Conservation (phyloP, 345 rosid species). For the Salix caprea region DNA sequence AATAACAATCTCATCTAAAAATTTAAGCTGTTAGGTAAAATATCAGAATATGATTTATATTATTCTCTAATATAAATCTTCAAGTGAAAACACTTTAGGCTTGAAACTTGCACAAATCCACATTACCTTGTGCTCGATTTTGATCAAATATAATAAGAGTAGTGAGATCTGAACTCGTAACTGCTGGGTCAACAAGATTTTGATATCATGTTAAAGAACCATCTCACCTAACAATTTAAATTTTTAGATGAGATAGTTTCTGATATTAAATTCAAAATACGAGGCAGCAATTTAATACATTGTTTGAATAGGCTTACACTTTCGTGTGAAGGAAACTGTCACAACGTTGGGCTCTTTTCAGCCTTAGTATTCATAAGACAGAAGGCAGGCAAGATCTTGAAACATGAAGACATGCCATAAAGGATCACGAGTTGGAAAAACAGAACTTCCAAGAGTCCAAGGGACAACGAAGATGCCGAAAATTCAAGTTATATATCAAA, state of each 20-base stretch:
- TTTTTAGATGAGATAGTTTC: no score
- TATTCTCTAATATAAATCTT: accelerated
- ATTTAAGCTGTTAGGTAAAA: accelerated
- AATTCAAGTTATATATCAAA: not conserved
- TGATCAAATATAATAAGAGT: no score
- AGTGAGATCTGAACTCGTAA: no score
- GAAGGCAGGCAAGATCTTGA: not conserved
- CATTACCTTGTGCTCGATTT: no score
- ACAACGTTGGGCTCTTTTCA: not conserved
- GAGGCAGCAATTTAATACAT: not conserved
- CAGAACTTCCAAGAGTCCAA: not conserved
- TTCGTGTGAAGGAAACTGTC: not conserved
- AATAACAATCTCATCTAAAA: no score
- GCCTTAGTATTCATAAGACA: not conserved
- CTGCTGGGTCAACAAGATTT: no score
- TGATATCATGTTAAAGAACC: accelerated
- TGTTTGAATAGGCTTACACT: not conserved
- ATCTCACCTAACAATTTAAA: no score
- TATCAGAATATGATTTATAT: no score
- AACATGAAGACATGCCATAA: not conserved
- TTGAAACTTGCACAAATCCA: no score
- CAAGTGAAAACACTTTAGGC: accelerated
- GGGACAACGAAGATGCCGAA: slow-evolving; percentile 3
- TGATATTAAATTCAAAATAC: not conserved
- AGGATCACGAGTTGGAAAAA: not conserved